Evolutionary conservation across 441 rosid species (phyloP), one percentile per base, ranked within the genome.

Genomic region (Euphorbia schlechtendalii): DNA sequence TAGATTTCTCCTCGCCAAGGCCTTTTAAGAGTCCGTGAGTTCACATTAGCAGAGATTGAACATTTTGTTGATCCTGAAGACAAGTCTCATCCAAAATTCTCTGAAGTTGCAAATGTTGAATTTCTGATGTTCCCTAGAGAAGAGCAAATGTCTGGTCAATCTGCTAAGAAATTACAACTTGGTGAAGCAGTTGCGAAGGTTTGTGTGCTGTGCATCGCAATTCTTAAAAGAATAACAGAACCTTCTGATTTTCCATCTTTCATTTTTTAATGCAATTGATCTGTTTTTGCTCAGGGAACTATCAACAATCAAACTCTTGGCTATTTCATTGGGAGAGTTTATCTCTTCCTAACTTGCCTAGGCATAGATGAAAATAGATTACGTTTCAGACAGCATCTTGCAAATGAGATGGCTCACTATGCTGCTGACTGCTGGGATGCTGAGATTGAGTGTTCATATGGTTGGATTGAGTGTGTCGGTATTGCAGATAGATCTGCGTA

Each of bases 371-470:
- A 74, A 70, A 74, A 69, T 0, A 82, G 87, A 4, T 63, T 87
- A 24, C 81, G 90, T 38, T 87, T 87, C 76, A 66, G 90, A 48
- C 89, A 87, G 67, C 89, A 85, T 71, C 88, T 87, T 67, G 84
- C 94, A 32, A 87, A 87, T 66, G 93, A 87, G 78, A 87, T 87
- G 90, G 93, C 93, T n/a, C 93, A 85, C 71, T 87, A 87, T 70
- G 93, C 93, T 22, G 87, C 89, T 17, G 94, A 85, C 63, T 87
- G 94, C 71, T 87, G 90, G 90, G 94, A 87, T 81, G 94, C 94
- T 64, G 90, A 87, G 83, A 85, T 85, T 36, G 94, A 87, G 67
- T 73, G 83, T 69, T 82, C 89, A 1, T 85, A 87, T 70, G 94
- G 94, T 61, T 85, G 95, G 95, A 80, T 87, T 48, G 91, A 85